Percentiles rank a stretch among this genome's conserved stretches.
Evolutionary conservation across 371 early-diverging fungal genomes (phyloP).

Genomic region (Lichtheimia ramosa): DNA sequence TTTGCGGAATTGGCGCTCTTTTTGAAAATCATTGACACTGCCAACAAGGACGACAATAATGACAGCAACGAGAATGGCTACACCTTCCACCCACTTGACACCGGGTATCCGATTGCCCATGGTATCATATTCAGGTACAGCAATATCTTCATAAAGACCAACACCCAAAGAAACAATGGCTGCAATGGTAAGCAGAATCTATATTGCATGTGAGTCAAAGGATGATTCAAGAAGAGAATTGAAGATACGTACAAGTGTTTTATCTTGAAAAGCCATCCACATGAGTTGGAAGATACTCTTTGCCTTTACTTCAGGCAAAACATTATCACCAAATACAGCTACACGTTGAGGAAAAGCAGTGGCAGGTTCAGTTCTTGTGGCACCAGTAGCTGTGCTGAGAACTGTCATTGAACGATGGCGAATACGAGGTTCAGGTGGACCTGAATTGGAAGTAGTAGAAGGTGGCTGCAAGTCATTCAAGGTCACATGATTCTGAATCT

Average conservation of each 20-base stretch:
- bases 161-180: conserved; percentile 85
- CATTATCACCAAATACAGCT: conserved; percentile 62
- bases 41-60: conserved; percentile 80
- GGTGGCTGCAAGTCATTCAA: conserved; percentile 21
- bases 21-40: conserved; percentile 84
- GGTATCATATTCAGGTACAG: conserved; percentile 40
- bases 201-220: conserved; percentile 10
- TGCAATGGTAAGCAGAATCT: conserved; percentile 79
- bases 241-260: conserved; percentile 66
- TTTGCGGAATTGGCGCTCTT: conserved; percentile 83
- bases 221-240: neutral
- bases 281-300: conserved; percentile 72
- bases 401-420: conserved; percentile 16
- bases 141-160: conserved; percentile 85
- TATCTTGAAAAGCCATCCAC: conserved; percentile 85
- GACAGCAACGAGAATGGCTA: conserved; percentile 81
- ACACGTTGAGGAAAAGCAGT: conserved; percentile 36
- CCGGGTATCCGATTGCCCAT: conserved; percentile 42
- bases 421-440: conserved; percentile 2
- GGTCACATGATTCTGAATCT: conserved; percentile 20
- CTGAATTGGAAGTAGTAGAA: neutral
- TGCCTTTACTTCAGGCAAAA: conserved; percentile 65
- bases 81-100: conserved; percentile 79
- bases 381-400: conserved; percentile 8
- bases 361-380: conserved; percentile 10